phyloP scores from a whole-genome alignment of 306 rosid genomes.

The Acacia confusa region DNA sequence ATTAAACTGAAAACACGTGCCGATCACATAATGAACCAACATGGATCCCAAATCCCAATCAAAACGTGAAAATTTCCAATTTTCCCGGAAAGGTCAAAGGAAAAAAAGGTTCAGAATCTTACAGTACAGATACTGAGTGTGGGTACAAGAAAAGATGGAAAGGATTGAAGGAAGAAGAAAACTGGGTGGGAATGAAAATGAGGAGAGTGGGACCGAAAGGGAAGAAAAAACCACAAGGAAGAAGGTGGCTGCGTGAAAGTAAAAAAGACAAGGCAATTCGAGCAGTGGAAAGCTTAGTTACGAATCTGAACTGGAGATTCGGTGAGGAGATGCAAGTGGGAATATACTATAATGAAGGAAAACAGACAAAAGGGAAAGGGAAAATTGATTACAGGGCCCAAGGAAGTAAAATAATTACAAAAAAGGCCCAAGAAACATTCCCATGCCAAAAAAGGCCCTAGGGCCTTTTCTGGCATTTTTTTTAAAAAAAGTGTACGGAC shows the following conservation, averaged over 20 bases:
- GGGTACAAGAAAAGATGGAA: background rate
- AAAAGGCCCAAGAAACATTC: too few relatives aligned
- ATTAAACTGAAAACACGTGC: background rate
- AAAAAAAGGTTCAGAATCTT: slow-evolving; percentile 9
- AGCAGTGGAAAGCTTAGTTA: background rate
- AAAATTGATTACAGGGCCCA: too few relatives aligned
- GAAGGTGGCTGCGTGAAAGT: background rate
- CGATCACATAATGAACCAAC: background rate
- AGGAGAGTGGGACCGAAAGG: background rate
- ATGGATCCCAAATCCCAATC: background rate
- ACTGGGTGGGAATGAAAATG: background rate
- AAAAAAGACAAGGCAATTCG: background rate
- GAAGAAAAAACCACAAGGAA: background rate
- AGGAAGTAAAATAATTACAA: too few relatives aligned
- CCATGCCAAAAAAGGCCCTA: too few relatives aligned
- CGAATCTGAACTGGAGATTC: background rate
- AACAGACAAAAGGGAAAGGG: too few relatives aligned
- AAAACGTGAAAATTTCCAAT: background rate
- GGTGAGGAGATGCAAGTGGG: background rate
- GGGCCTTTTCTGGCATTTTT: too few relatives aligned
- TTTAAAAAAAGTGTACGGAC: too few relatives aligned
- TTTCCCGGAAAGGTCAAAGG: background rate
- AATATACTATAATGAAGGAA: too few relatives aligned
- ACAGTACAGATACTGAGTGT: background rate
- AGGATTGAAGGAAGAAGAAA: background rate